Percentiles rank a stretch among this genome's conserved stretches.
Evolutionary conservation across 768 basidiomycete genomes (phyloP).

Genomic region (Astraeus odoratus): DNA sequence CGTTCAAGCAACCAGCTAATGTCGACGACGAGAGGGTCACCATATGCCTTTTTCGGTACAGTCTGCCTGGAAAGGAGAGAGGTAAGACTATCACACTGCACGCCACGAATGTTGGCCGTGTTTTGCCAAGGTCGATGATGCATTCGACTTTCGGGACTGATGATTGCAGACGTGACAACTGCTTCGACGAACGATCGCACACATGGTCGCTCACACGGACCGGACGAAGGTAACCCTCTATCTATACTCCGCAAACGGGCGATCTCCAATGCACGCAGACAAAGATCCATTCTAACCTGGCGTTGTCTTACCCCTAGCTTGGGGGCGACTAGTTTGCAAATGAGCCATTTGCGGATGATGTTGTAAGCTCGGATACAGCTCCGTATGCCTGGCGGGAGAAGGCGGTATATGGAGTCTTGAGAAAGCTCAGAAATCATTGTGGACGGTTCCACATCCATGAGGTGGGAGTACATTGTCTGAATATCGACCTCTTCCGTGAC

Average conservation of each 20-base stretch:
- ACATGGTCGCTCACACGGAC: constrained; percentile 51
- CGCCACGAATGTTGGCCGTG: constrained; percentile 56
- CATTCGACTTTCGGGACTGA: constrained; percentile 74
- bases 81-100: constrained; percentile 52
- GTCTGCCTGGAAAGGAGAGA: constrained; percentile 49
- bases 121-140: constrained; percentile 75
- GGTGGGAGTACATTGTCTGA: constrained; percentile 68
- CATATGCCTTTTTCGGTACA: constrained; percentile 36
- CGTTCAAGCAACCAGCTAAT: constrained; percentile 81
- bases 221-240: constrained; percentile 22
- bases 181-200: constrained; percentile 79
- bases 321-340: constrained; percentile 60
- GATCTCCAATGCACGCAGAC: constrained; percentile 68
- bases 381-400: constrained; percentile 69
- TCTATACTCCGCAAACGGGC: constrained; percentile 57
- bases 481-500: constrained; percentile 63
- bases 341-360: constrained; percentile 74
- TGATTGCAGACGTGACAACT: constrained; percentile 63
- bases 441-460: constrained; percentile 69
- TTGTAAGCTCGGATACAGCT: constrained; percentile 71
- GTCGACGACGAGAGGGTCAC: constrained; percentile 59
- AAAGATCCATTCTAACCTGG: constrained; percentile 65
- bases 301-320: constrained; percentile 56
- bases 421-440: constrained; percentile 61
- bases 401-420: constrained; percentile 65